phyloP scores from a whole-genome alignment of 306 rosid species.

The Medicago lupulina region DNA sequence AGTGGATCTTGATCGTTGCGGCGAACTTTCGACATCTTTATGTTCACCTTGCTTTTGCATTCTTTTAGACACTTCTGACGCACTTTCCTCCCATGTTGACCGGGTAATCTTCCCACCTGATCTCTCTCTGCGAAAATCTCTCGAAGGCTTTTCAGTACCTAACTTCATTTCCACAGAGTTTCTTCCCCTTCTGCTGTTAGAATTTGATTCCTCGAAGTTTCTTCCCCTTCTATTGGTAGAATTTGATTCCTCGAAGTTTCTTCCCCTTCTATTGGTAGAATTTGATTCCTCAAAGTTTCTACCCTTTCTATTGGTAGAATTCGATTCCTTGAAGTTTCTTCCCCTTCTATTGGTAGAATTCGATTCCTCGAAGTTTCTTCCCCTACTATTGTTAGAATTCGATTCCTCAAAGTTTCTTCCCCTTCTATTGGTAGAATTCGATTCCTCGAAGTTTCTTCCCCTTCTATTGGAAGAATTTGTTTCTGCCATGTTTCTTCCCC shows the following conservation, averaged over 20 bases:
- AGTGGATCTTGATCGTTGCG: conserved; percentile 40
- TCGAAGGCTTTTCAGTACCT: conserved; percentile 27
- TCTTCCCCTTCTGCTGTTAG: conserved; percentile 34
- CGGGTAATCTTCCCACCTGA: conserved; percentile 20
- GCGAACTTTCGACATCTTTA: conserved; percentile 31
- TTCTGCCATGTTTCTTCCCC: background rate
- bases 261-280: no score
- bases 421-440: no score
- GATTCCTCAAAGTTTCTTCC: conserved; percentile 7
- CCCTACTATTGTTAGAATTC: background rate
- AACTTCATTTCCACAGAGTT: conserved; percentile 37
- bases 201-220: background rate
- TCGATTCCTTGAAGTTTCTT: conserved; percentile 21
- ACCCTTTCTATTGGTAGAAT: conserved; percentile 30
- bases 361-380: conserved; percentile 7
- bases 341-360: no score
- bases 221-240: no score
- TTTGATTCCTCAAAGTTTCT: conserved; percentile 1
- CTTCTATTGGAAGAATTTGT: conserved; percentile 4
- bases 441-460: conserved; percentile 23
- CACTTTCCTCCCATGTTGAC: conserved; percentile 33
- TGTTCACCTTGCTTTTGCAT: conserved; percentile 24
- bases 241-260: background rate
- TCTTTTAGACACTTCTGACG: conserved; percentile 35
- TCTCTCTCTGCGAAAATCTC: conserved; percentile 47